Evolutionary conservation across 2,329 filamentous ascomycete species (phyloP).

Genomic region (Pyrenochaeta sp.): DNA sequence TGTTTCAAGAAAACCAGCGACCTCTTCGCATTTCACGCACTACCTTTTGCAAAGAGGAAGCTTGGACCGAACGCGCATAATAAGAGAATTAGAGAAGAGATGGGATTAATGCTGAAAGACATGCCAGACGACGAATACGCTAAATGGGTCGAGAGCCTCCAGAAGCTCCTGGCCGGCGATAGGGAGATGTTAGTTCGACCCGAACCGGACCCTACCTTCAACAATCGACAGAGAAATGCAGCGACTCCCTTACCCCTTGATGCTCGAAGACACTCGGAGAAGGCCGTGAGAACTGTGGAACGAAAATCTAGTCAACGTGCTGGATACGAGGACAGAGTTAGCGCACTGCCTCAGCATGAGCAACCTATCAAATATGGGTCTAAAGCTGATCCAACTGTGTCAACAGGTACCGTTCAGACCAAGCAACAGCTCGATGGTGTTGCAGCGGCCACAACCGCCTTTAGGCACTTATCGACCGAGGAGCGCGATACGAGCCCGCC

Average conservation of each 20-base stretch:
- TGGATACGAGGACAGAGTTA: background rate
- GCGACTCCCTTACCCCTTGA: constrained; percentile 16
- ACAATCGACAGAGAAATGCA: background rate
- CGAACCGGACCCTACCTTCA: background rate
- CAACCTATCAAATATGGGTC: constrained; percentile 5
- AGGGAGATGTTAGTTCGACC: constrained; percentile 27
- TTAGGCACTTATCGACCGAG: constrained; percentile 8
- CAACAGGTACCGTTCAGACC: background rate
- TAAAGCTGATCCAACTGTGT: background rate
- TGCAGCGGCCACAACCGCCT: background rate
- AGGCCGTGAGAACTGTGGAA: background rate
- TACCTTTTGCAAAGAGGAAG: constrained; percentile 20
- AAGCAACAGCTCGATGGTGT: background rate
- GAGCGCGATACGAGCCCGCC: background rate
- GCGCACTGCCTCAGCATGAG: background rate
- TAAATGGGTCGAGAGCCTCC: constrained; percentile 27
- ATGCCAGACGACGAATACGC: constrained; percentile 16
- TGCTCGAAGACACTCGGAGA: background rate
- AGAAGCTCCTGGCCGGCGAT: constrained; percentile 28
- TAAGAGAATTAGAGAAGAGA: constrained; percentile 19
- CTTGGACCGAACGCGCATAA: constrained; percentile 17
- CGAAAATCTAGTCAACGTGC: background rate
- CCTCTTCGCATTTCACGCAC: constrained; percentile 37
- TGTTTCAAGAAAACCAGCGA: constrained; percentile 26
- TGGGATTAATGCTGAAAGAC: constrained; percentile 16